phyloP scores from a whole-genome alignment of 108 stramenopile species.

The Fragilariopsis cylindrus region DNA sequence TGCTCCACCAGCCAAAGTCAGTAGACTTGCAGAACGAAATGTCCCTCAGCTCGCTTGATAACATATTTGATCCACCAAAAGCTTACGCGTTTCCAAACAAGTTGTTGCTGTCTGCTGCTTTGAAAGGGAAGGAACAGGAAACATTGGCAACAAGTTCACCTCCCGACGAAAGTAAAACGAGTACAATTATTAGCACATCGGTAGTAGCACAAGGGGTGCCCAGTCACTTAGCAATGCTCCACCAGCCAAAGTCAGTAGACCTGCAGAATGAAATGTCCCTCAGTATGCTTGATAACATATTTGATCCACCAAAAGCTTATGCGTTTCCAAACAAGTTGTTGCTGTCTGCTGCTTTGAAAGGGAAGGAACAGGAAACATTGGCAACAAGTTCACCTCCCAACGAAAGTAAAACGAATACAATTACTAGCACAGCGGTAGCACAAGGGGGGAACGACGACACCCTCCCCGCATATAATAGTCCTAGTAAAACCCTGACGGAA shows the following conservation, averaged over 20 bases:
- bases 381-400: not conserved
- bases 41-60: not conserved
- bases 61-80: conserved; percentile 1
- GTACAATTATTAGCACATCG: not conserved
- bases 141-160: not conserved
- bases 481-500: conserved; percentile 15
- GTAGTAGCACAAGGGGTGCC: not conserved
- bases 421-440: not conserved
- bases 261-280: not conserved
- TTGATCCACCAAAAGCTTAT: not conserved
- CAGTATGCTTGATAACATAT: not conserved
- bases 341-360: conserved; percentile 10
- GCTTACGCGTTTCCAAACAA: not conserved
- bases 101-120: not conserved
- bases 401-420: not conserved
- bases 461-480: not conserved
- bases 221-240: not conserved
- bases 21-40: not conserved
- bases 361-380: not conserved
- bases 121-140: not conserved
- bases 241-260: conserved; percentile 1
- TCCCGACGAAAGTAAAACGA: not conserved
- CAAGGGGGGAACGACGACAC: too few relatives aligned
- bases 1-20: not conserved
- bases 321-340: not conserved